phyloP scores from a whole-genome alignment of 129 eudicot species.

The carrot (Daucus carota) region DH1_v3.0 NC_030385.2:11107501-11108000 shows the following conservation, averaged over 20 bases:
- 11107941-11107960: conserved; percentile 82
- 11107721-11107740: conserved; percentile 4
- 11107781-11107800: background rate
- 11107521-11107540: background rate
- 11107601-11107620: conserved; percentile 98
- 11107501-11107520: background rate
- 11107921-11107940: conserved; percentile 98
- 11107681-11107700: conserved; percentile 97
- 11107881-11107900: conserved; percentile 96
- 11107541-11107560: background rate
- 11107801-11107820: background rate
- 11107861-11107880: conserved; percentile 97
- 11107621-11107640: conserved; percentile 99
- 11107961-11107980: conserved; percentile 98
- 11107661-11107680: conserved; percentile 91
- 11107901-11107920: conserved; percentile 94
- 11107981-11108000: conserved; percentile 99
- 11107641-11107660: conserved; percentile 95
- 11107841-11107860: conserved; percentile 94
- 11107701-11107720: conserved; percentile 96
- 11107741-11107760: background rate
- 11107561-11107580: conserved; percentile 71
- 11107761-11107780: background rate
- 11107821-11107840: conserved; percentile 98
- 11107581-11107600: conserved; percentile 96